These are phyloP conservation scores for Ichthyophonus hoferi DNA, from an alignment of 208 protist genomes.

Conservation along the genomic window DNA sequence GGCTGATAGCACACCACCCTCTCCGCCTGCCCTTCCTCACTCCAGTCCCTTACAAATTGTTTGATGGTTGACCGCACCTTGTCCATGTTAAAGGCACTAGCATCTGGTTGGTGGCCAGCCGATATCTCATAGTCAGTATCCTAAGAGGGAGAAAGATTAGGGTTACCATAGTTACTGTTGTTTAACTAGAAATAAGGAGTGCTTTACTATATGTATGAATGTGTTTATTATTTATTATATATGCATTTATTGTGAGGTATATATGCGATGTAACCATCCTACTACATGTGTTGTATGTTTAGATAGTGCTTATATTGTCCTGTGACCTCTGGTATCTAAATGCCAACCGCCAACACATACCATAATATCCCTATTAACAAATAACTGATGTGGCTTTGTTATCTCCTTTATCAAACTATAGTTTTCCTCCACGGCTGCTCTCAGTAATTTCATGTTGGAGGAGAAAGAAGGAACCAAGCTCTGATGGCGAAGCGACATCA, in stretches of 20 bases:
- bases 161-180: too few relatives aligned
- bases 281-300: too few relatives aligned
- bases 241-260: not conserved
- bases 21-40: constrained; percentile 77
- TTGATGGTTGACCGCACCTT: constrained; percentile 88
- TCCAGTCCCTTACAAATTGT: constrained; percentile 90
- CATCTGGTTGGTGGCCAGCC: not conserved
- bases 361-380: not conserved
- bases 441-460: not conserved
- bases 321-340: too few relatives aligned
- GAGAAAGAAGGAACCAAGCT: not conserved
- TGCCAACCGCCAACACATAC: constrained; percentile 6
- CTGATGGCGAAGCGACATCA: not conserved
- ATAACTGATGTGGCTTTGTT: not conserved
- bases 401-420: not conserved
- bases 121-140: not conserved
- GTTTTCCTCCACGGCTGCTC: not conserved
- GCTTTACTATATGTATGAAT: not conserved
- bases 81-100: not conserved
- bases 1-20: constrained; percentile 78
- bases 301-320: too few relatives aligned
- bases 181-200: too few relatives aligned
- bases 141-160: not conserved
- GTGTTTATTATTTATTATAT: not conserved
- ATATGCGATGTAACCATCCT: not conserved